Evolutionary conservation across 345 rosid genomes (phyloP).

Genomic region (Eucalyptus rudis): DNA sequence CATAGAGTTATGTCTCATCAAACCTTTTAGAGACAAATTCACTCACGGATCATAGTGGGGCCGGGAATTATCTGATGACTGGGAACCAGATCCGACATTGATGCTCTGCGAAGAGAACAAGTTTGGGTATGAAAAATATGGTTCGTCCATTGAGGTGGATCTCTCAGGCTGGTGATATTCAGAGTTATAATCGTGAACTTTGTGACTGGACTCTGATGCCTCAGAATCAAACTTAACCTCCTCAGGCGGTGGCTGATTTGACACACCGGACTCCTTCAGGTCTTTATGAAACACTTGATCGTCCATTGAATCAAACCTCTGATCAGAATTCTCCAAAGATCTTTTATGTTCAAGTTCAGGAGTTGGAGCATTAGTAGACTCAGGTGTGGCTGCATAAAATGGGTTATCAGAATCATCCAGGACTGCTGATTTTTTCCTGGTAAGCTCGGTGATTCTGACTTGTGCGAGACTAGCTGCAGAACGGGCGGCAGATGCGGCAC

Average conservation of each 20-base stretch:
- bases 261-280: not conserved
- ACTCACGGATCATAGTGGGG: slow-evolving; percentile 11
- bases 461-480: slow-evolving; percentile 92
- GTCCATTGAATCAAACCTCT: not conserved
- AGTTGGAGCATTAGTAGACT: not conserved
- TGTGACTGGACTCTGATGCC: not conserved
- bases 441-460: slow-evolving; percentile 57
- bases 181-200: slow-evolving; percentile 1
- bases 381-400: slow-evolving; percentile 11
- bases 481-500: slow-evolving; percentile 84
- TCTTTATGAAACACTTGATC: not conserved
- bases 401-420: slow-evolving; percentile 46
- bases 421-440: slow-evolving; percentile 34
- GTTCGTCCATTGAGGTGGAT: slow-evolving; percentile 53
- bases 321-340: slow-evolving; percentile 18
- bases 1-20: not conserved
- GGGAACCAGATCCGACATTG: slow-evolving; percentile 11
- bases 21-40: not conserved
- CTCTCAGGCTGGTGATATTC: slow-evolving; percentile 49
- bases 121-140: slow-evolving; percentile 73
- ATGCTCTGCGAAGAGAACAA: slow-evolving; percentile 38
- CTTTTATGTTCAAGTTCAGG: slow-evolving; percentile 1
- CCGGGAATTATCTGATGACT: slow-evolving; percentile 10
- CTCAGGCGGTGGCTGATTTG: slow-evolving; percentile 19
- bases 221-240: not conserved